Percentiles rank a stretch among this genome's conserved stretches.
These are phyloP conservation scores for Kuraishia molischiana DNA, from an alignment of 805 yeast genomes.

Conservation along the genomic window DNA sequence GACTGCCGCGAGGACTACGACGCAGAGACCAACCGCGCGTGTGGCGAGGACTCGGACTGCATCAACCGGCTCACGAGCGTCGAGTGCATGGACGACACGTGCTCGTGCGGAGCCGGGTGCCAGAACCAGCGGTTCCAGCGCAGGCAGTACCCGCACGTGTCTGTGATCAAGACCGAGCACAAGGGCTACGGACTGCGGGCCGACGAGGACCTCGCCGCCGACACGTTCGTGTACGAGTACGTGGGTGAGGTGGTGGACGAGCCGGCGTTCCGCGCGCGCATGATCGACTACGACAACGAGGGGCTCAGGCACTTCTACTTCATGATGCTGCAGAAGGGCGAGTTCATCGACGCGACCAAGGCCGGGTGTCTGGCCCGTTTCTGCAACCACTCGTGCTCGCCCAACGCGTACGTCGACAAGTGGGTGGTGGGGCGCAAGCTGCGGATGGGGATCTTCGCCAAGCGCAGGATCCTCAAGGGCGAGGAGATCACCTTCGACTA, in stretches of 20 bases:
- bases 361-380: slow-evolving; percentile 86
- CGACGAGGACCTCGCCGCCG: slow-evolving; percentile 40
- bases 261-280: slow-evolving; percentile 59
- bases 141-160: slow-evolving; percentile 61
- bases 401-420: slow-evolving; percentile 91
- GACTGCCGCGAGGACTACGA: slow-evolving; percentile 59
- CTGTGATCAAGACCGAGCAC: slow-evolving; percentile 70
- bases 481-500: slow-evolving; percentile 92
- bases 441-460: slow-evolving; percentile 92
- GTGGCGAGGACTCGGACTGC: slow-evolving; percentile 82
- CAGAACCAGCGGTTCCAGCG: slow-evolving; percentile 84
- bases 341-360: slow-evolving; percentile 89
- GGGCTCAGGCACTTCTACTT: slow-evolving; percentile 80
- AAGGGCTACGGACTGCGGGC: slow-evolving; percentile 92
- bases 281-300: slow-evolving; percentile 60
- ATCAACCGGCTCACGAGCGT: slow-evolving; percentile 87
- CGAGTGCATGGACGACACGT: slow-evolving; percentile 70
- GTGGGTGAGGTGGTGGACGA: slow-evolving; percentile 92
- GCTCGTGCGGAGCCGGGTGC: slow-evolving; percentile 73
- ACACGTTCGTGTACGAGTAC: slow-evolving; percentile 81
- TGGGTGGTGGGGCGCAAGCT: slow-evolving; percentile 92
- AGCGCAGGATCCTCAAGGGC: slow-evolving; percentile 57
- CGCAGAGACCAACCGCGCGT: slow-evolving; percentile 44
- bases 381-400: slow-evolving; percentile 91
- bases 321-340: slow-evolving; percentile 91